A percentile compares a stretch with the other conserved stretches of the same genome.
Evolutionary conservation across 352 stramenopile species (phyloP).

Genomic region (Elongisporangium undulatum): DNA sequence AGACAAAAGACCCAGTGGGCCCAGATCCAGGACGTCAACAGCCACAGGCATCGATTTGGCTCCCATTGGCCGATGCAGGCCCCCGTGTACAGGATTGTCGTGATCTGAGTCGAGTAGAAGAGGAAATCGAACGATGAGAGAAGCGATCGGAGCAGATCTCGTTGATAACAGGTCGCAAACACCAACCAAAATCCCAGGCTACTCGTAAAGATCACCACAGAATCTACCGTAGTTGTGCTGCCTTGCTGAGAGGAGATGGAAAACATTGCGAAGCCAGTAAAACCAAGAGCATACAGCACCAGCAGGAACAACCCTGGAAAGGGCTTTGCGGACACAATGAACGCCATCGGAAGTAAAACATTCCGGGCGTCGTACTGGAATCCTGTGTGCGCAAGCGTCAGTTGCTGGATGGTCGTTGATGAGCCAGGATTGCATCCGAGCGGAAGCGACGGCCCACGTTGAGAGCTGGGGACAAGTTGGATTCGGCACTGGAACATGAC

Average conservation of each 20-base stretch:
- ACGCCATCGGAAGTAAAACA: constrained; percentile 1
- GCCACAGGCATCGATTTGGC: constrained; percentile 13
- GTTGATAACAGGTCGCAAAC: constrained; percentile 18
- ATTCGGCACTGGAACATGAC: too few species aligned
- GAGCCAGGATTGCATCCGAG: constrained; percentile 5
- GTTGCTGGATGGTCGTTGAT: not conserved
- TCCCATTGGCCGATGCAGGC: constrained; percentile 17
- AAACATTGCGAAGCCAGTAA: not conserved
- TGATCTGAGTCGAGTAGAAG: constrained; percentile 7
- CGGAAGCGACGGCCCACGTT: constrained; percentile 15
- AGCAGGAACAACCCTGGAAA: not conserved
- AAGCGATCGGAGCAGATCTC: constrained; percentile 20
- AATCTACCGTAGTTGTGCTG: not conserved
- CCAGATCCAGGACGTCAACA: constrained; percentile 18
- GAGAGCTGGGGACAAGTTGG: too few species aligned
- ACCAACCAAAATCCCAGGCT: constrained; percentile 7
- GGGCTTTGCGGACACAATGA: not conserved
- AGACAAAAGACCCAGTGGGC: constrained; percentile 22
- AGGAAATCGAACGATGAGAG: constrained; percentile 17
- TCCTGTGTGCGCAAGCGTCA: constrained; percentile 7
- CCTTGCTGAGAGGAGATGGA: not conserved
- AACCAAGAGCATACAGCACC: not conserved
- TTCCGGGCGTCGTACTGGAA: constrained; percentile 4
- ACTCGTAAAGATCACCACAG: not conserved
- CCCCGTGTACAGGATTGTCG: constrained; percentile 14